Base-by-base conservation (phyloP, 1,139 yeast species). In the Debaryomyces robertsiae region DNA sequence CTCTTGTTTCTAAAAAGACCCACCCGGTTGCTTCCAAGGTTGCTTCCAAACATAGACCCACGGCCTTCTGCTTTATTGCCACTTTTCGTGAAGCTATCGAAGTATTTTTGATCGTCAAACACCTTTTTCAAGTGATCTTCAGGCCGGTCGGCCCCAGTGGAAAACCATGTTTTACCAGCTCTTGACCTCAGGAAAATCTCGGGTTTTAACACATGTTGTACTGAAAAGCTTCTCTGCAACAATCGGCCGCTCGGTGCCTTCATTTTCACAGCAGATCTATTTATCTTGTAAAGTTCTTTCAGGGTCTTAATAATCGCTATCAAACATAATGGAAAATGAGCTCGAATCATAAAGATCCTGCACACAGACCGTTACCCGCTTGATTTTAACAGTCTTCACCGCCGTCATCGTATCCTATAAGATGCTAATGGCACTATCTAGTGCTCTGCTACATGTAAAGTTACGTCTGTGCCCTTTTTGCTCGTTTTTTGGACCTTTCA, bases 1-100 rank as follows among this genome's bases (percentile, higher is more conserved):
- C 76, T 77, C 22, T 83, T 82, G 54, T 91, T 91, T 40, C 74
- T 71, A 58, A 93, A 90, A 28, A 93, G 69, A 0, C 98, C 98
- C 0, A 81, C 63, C 7, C 22, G 22, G 22, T 19, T 19, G 22
- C 22, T n/a, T n/a, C n/a, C n/a, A 3, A 66, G 49, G 2, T 54
- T 49, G 9, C 39, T 27, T 3, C 41, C 31, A 22, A 48, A 55
- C 17, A 57, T 47, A 9, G 58, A 50, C 14, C 36, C 23, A 38
- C 33, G 15, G 36, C 39, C 39, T 38, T 22, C 27, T 40, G 40
- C 37, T 28, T 39, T 10, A 27, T n/a, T 33, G 24, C 48, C 48
- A 5, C 45, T 38, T 41, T 52, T 61, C 43, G 58, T 67, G 57
- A 72, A 70, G 23, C 55, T 54, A 23, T 58, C 54, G 47, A 65